phyloP scores from a whole-genome alignment of 495 filamentous ascomycete species.

The Ascobolus immersus region DNA sequence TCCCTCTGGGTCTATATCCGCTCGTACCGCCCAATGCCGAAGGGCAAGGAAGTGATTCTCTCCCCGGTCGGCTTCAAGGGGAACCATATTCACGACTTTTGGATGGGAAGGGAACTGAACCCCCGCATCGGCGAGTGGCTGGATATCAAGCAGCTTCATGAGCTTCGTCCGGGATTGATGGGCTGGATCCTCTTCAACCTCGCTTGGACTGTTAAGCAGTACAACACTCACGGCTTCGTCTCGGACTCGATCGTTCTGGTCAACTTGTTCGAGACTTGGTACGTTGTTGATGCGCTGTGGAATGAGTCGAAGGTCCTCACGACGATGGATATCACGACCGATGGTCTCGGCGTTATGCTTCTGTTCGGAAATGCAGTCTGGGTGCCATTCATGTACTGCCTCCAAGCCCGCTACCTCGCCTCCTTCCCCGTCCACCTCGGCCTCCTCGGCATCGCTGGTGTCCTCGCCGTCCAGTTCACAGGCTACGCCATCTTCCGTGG shows the following conservation, averaged over 20 bases:
- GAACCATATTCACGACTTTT: constrained; percentile 84
- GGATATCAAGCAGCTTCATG: constrained; percentile 77
- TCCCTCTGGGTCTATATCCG: constrained; percentile 52
- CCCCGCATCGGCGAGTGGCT: constrained; percentile 60
- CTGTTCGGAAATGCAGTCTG: constrained; percentile 81
- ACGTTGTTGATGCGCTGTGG: constrained; percentile 64
- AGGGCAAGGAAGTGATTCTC: constrained; percentile 44
- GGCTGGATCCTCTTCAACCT: constrained; percentile 75
- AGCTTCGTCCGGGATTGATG: constrained; percentile 73
- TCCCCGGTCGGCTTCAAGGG: constrained; percentile 61
- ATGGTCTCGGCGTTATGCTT: constrained; percentile 96
- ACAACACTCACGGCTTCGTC: constrained; percentile 53
- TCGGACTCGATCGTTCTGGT: constrained; percentile 75
- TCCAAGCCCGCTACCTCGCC: constrained; percentile 72
- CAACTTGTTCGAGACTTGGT: constrained; percentile 51
- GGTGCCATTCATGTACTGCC: constrained; percentile 73
- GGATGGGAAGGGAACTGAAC: constrained; percentile 91
- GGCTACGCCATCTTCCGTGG: constrained; percentile 81
- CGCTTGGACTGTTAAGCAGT: constrained; percentile 67
- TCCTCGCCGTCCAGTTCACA: constrained; percentile 35
- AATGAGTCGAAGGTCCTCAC: constrained; percentile 84
- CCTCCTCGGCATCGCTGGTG: constrained; percentile 28
- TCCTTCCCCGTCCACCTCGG: constrained; percentile 59
- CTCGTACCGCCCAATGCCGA: constrained; percentile 48
- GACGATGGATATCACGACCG: constrained; percentile 83